Evolutionary conservation across 2,329 filamentous ascomycete species (phyloP).

Genomic region (Madurella fahalii): DNA sequence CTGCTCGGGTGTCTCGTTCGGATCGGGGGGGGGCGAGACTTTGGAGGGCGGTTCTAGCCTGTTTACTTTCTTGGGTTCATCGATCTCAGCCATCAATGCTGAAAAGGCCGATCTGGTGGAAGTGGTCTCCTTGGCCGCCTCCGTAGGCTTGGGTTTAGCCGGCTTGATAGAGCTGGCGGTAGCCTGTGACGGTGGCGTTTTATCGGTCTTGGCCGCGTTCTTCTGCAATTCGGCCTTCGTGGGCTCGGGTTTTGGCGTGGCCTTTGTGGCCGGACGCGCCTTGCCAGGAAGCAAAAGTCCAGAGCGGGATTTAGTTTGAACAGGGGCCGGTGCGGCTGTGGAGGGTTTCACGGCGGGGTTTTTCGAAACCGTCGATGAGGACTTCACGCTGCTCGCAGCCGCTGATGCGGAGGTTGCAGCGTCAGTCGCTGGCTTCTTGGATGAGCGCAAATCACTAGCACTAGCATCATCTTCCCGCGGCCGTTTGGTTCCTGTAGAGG

Average conservation of each 20-base stretch:
- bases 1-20: constrained; percentile 64
- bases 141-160: constrained; percentile 29
- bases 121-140: constrained; percentile 23
- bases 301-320: constrained; percentile 30
- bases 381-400: constrained; percentile 22
- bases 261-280: constrained; percentile 41
- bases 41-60: constrained; percentile 34
- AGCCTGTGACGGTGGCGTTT: constrained; percentile 16
- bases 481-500: constrained; percentile 33
- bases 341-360: constrained; percentile 18
- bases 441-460: constrained; percentile 30
- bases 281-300: constrained; percentile 44
- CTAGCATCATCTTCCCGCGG: constrained; percentile 36
- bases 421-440: constrained; percentile 37
- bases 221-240: constrained; percentile 22
- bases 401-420: not conserved
- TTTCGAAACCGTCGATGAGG: constrained; percentile 25
- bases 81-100: constrained; percentile 49
- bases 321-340: constrained; percentile 13
- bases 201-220: constrained; percentile 31
- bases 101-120: constrained; percentile 48
- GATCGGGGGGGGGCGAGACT: constrained; percentile 44
- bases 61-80: constrained; percentile 50
- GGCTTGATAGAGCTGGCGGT: constrained; percentile 27
- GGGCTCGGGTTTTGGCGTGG: constrained; percentile 35